Evolutionary conservation across 2,329 filamentous ascomycete species (phyloP).

Genomic region (Diaporthe batatas): DNA sequence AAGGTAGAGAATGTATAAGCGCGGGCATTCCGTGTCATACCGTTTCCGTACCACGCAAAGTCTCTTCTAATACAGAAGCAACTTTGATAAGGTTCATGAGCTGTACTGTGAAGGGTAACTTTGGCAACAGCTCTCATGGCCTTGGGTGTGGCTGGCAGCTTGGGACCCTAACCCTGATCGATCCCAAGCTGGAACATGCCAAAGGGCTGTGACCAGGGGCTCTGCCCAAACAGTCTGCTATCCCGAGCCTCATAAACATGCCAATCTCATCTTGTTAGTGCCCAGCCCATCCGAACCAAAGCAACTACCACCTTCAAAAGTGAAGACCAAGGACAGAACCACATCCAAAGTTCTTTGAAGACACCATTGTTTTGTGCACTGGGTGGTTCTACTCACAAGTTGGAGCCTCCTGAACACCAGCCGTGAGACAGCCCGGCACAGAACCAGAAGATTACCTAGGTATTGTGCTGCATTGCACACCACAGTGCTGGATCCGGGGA

Average conservation of each 20-base stretch:
- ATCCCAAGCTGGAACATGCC: not conserved
- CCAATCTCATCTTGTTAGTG: slow-evolving; percentile 8
- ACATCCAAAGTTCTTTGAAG: not conserved
- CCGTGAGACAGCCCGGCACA: slow-evolving; percentile 19
- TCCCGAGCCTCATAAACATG: not conserved
- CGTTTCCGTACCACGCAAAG: not conserved
- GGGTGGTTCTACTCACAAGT: not conserved
- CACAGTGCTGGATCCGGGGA: not conserved
- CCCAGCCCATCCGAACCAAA: not conserved
- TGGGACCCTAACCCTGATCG: not conserved
- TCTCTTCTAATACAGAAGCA: not conserved
- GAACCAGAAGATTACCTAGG: not conserved
- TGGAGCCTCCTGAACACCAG: not conserved
- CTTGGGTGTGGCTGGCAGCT: not conserved
- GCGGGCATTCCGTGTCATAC: not conserved
- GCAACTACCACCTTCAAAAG: not conserved
- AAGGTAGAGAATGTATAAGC: not conserved
- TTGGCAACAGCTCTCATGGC: not conserved
- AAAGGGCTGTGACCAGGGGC: not conserved
- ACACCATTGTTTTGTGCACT: not conserved
- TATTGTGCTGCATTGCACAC: not conserved
- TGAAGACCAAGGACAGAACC: not conserved
- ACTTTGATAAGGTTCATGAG: not conserved
- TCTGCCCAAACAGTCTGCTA: not conserved
- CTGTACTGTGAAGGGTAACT: not conserved